Base-by-base conservation (phyloP, 2,329 filamentous ascomycete species). In the Aspergillus japonicus region DNA sequence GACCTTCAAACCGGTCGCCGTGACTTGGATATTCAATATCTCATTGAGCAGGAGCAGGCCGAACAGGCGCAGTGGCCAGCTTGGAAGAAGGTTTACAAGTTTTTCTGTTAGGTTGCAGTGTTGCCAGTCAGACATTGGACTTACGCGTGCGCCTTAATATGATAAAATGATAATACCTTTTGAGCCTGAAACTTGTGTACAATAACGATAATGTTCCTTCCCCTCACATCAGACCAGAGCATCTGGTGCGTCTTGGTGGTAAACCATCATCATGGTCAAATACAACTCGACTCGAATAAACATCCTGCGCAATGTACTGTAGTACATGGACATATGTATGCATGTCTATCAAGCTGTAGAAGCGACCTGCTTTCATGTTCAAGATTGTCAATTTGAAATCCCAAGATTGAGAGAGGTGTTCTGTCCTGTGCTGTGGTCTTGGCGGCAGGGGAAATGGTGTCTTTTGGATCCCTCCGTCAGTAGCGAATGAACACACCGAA, bases 1-100 rank as follows among this genome's bases (percentile, higher is more conserved):
- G 93, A 97, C 75, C 78, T 97, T 63, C 85, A 89, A 61, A 96
- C 92, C 0, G 94, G 94, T 2, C 86, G 92, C 29, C 83, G 93
- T 26, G 92, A 96, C 70, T 84, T 97, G 59, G 93, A 96, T 72
- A 78, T 97, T 49, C 86, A 87, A 29, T 85, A 90, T 61, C 78
- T 98, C 53, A 81, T 96, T 53, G 87, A 88, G 47, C 89, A 96
- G 74, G 94, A 97, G 80, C 79, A 82, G 44, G 88, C 89, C 55
- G 92, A 97, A 78, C 81, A 82, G 68, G 84, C 82, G 33, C 73
- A 76, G 4, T 94, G 90, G 91, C 90, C 91, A 0, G 76, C 67
- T 60, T 94, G 90, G 90, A 95, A 94, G 80, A 87, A 81, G 69
- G 65, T 84, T 12, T 95, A 92, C 72, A 90, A 89, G 72, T 83